These are phyloP conservation scores for Nemania abortiva DNA, from an alignment of 2,329 filamentous ascomycete genomes.

Conservation along the genomic window DNA sequence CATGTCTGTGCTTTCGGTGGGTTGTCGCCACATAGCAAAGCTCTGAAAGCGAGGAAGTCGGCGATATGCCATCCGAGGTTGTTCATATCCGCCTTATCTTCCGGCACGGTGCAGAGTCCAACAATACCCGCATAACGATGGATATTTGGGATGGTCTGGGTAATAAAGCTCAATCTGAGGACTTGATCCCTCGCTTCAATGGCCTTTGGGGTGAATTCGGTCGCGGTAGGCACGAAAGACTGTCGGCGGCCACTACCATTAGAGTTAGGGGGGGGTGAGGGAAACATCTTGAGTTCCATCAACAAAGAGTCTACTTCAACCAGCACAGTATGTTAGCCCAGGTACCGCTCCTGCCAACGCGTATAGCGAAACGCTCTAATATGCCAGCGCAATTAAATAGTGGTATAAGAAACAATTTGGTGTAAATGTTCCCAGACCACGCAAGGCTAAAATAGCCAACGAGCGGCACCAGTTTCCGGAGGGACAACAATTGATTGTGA, in stretches of 20 bases:
- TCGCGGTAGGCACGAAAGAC: constrained; percentile 26
- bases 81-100: constrained; percentile 40
- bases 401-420: too few relatives aligned
- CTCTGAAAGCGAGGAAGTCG: constrained; percentile 49
- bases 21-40: constrained; percentile 43
- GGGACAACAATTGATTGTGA: too few relatives aligned
- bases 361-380: too few relatives aligned
- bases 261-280: background rate
- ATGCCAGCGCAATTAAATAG: too few relatives aligned
- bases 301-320: background rate
- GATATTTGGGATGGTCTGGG: constrained; percentile 43
- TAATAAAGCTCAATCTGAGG: constrained; percentile 41
- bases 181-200: constrained; percentile 29
- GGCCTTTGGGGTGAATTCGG: constrained; percentile 16
- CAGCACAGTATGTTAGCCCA: background rate
- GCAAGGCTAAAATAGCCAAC: too few relatives aligned
- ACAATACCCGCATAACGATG: constrained; percentile 39
- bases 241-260: background rate
- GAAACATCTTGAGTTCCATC: constrained; percentile 8
- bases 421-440: too few relatives aligned
- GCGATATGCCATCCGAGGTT: constrained; percentile 49
- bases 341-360: background rate
- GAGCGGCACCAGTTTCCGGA: too few relatives aligned
- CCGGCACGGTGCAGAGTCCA: constrained; percentile 48
- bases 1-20: constrained; percentile 44